phyloP scores from a whole-genome alignment of 495 filamentous ascomycete genomes.

The Penicillium canescens region DNA sequence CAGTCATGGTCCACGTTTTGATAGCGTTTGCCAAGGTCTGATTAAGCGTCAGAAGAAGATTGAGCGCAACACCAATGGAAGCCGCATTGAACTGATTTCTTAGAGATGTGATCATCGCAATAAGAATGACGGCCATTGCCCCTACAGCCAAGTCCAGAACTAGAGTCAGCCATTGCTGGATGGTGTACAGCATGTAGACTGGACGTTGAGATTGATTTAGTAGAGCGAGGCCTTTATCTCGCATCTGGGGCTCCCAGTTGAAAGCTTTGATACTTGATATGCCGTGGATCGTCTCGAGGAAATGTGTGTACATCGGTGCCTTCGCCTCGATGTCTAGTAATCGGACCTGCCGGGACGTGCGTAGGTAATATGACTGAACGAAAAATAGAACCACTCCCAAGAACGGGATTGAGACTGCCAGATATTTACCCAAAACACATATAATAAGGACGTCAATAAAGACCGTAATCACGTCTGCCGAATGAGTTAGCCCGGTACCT shows the following conservation, averaged over 20 bases:
- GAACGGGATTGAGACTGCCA: slow-evolving; percentile 8
- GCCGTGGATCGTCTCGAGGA: slow-evolving; percentile 64
- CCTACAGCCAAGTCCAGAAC: slow-evolving; percentile 56
- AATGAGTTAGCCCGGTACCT: too few relatives aligned
- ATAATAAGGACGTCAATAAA: slow-evolving; percentile 23
- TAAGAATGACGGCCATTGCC: slow-evolving; percentile 47
- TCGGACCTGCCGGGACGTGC: slow-evolving; percentile 60
- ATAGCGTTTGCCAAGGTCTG: slow-evolving; percentile 37
- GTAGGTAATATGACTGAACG: slow-evolving; percentile 56
- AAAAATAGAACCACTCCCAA: background rate
- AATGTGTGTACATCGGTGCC: slow-evolving; percentile 67
- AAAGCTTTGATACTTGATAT: slow-evolving; percentile 69
- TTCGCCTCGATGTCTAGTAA: slow-evolving; percentile 58
- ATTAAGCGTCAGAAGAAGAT: slow-evolving; percentile 56
- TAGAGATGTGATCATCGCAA: slow-evolving; percentile 41
- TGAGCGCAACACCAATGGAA: slow-evolving; percentile 58
- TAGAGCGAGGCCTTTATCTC: slow-evolving; percentile 45
- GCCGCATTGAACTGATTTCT: slow-evolving; percentile 5
- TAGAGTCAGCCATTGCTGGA: slow-evolving; percentile 70
- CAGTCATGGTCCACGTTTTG: slow-evolving; percentile 50
- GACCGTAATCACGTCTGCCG: too few relatives aligned
- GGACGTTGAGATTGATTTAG: slow-evolving; percentile 56
- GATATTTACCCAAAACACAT: slow-evolving; percentile 29
- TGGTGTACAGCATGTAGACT: slow-evolving; percentile 58
- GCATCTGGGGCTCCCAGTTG: slow-evolving; percentile 43